Base-by-base conservation (phyloP, 2,329 filamentous ascomycete species). In the Venturia pyrina region DNA sequence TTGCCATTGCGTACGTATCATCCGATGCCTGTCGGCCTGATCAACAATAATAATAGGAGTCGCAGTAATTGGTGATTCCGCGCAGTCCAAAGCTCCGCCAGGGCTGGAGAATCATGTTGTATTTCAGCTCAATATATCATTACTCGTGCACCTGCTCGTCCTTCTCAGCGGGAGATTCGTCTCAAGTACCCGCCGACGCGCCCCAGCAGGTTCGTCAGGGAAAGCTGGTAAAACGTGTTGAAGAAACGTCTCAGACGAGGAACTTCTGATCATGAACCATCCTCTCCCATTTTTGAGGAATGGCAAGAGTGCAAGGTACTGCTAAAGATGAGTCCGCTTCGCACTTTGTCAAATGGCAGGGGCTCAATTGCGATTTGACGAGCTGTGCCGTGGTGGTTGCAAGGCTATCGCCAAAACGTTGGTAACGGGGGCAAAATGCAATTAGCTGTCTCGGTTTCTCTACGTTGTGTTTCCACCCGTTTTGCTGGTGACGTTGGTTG, bases 311-410 rank as follows among this genome's bases (percentile, higher is more conserved):
- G 2, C 7, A 40, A 40, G 34, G 34, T 5, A 37, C 10, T 48
- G 46, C 46, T 21, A 8, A 21, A n/a, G 7, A 7, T 21, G 10
- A 21, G 46, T n/a, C n/a, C 21, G 13, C 21, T 53, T 53, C 11
- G 48, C 28, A 21, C 21, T 53, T 28, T 53, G 48, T 53, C 48
- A 53, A 21, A 28, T 8, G 10, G 21, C 48, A 53, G 48, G 48
- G 48, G 5, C 13, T 13, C 21, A 28, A 21, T 53, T 53, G 21
- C 48, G 21, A 53, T 53, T 53, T 53, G 48, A 53, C 48, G 48
- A 53, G 48, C 48, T 50, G 48, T 50, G 48, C 48, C 48, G 48
- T 28, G 48, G n/a, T 50, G 48, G n/a, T 53, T 53, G 48, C 48
- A 28, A 53, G 28, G 21, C 48, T 28, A 53, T 53, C 21, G 32